Evolutionary conservation across 441 rosid species (phyloP), one percentile per base, ranked within the genome.

Genomic region (Gossypium lobatum): DNA sequence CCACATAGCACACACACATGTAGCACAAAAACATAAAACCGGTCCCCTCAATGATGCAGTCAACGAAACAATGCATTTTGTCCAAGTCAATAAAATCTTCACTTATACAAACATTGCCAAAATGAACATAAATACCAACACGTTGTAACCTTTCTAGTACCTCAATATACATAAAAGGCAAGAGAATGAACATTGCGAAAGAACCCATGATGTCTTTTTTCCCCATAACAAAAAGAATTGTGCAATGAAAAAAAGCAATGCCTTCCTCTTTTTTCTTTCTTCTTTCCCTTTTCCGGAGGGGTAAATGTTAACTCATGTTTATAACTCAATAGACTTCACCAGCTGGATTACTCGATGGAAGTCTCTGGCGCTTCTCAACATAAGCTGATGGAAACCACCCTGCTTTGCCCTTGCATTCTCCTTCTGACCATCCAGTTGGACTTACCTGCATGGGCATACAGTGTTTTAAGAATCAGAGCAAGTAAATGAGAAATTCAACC

Each of bases 321-420:
- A 75, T 26, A 63, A 62, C 63, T 81, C 77, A 84, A 76, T 75
- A 86, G 61, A 73, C 87, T 83, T 88, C 81, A 79, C 82, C 66
- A 39, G 81, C 72, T 37, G 25, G 80, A 82, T 88, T 83, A 74
- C 45, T 77, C 34, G 87, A 76, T 3, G 97, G 95, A 77, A 95
- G 78, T 73, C 95, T 88, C 77, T 90, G 94, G 66, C 99, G 91
- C 82, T 84, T 89, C 80, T 88, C 94, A 70, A 86, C 87, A 46
- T 79, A 85, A 25, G 85, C 84, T 34, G 85, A 84, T 28, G 94
- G 92, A 78, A 89, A 88, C 94, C 94, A 88, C 66, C 94, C 94
- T 23, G 94, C 90, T 79, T 72, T 83, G 60, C 94, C 92, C 79
- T 84, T 88, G 77, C 94, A 86, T 78, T 89, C 92, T 81, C 92